Conservation (phyloP, 768 basidiomycete genomes). For the Suillus subluteus region DNA sequence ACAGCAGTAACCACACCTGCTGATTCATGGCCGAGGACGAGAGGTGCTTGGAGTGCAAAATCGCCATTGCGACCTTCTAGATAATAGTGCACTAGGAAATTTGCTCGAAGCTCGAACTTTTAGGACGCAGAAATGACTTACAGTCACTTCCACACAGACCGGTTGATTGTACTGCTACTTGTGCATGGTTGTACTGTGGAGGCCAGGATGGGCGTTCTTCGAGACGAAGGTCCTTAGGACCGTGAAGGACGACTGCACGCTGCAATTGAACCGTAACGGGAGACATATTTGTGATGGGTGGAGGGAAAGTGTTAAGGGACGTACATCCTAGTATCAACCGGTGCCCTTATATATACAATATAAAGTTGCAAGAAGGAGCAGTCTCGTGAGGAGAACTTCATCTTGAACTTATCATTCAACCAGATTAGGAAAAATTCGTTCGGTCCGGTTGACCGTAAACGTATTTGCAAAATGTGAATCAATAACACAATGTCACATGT, state of each 20-base stretch:
- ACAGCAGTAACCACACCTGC: slow-evolving; percentile 88
- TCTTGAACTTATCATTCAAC: slow-evolving; percentile 23
- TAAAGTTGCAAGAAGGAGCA: slow-evolving; percentile 33
- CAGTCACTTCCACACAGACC: slow-evolving; percentile 91
- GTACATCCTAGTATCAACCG: slow-evolving; percentile 24
- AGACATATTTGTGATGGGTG: slow-evolving; percentile 39
- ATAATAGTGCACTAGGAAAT: slow-evolving; percentile 83
- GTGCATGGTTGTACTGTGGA: slow-evolving; percentile 73
- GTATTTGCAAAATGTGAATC: slow-evolving; percentile 21
- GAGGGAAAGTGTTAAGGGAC: slow-evolving; percentile 27
- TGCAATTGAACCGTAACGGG: slow-evolving; percentile 57
- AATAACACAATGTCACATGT: slow-evolving; percentile 17
- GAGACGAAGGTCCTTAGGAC: slow-evolving; percentile 78
- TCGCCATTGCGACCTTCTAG: slow-evolving; percentile 88
- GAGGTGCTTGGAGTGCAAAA: slow-evolving; percentile 82
- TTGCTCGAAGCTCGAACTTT: slow-evolving; percentile 3
- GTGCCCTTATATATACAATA: slow-evolving; percentile 27
- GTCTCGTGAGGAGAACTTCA: slow-evolving; percentile 37
- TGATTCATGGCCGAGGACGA: slow-evolving; percentile 93
- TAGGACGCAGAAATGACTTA: slow-evolving; percentile 38
- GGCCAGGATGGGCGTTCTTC: slow-evolving; percentile 76
- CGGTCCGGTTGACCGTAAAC: slow-evolving; percentile 39
- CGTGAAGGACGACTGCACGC: slow-evolving; percentile 80
- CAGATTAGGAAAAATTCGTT: slow-evolving; percentile 23
- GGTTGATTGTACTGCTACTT: slow-evolving; percentile 79